Conservation (phyloP, 2,329 filamentous ascomycete genomes). For the Xylogone sp. region DNA sequence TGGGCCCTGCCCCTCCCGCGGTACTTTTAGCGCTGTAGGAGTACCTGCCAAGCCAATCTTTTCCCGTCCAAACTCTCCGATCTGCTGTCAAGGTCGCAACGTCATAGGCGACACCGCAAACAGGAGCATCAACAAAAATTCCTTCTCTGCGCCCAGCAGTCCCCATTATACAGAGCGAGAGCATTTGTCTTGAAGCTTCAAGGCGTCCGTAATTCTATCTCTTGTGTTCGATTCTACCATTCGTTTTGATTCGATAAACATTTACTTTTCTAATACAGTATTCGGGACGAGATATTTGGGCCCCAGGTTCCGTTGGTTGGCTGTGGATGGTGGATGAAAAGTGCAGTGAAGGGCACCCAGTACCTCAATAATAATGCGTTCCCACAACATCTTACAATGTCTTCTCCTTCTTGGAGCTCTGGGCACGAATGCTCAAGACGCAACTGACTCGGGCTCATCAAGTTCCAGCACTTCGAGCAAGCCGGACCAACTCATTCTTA, state of each 20-base stretch:
- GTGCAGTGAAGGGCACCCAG: not conserved
- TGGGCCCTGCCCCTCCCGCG: no score
- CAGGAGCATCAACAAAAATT: not conserved
- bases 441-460: conserved; percentile 12
- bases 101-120: not conserved
- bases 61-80: no score
- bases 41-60: not conserved
- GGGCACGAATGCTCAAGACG: conserved; percentile 16
- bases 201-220: no score
- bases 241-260: no score
- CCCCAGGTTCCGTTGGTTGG: no score
- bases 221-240: no score
- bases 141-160: no score
- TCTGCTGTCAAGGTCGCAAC: not conserved
- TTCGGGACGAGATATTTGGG: no score
- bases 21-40: no score
- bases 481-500: conserved; percentile 8
- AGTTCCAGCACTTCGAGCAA: conserved; percentile 1
- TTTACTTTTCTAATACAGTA: no score
- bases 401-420: conserved; percentile 28
- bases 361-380: not conserved
- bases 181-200: no score
- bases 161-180: no score
- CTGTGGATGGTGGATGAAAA: not conserved
- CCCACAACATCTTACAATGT: conserved; percentile 1